Percentiles rank a stretch among this genome's conserved stretches.
Conservation (phyloP, 2,329 filamentous ascomycete genomes). For the Aspergillaceae sp. region DNA sequence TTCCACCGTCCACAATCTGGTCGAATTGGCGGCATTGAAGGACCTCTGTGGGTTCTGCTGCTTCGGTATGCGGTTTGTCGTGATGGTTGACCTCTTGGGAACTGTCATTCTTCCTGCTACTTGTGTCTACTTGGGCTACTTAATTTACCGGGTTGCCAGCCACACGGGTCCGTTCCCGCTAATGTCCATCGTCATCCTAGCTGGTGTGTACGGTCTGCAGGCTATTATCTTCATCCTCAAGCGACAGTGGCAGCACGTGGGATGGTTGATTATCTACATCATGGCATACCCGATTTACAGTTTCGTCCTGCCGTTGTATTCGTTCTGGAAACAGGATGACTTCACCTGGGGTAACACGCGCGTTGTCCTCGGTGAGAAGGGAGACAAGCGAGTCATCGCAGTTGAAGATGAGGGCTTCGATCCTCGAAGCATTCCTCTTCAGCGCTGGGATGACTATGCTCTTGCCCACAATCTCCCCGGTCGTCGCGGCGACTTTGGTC, state of each 20-base stretch:
- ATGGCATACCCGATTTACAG: slow-evolving; percentile 92
- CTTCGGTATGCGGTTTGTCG: slow-evolving; percentile 95
- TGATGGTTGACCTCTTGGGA: slow-evolving; percentile 87
- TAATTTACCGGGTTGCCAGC: slow-evolving; percentile 70
- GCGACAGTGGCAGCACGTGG: slow-evolving; percentile 94
- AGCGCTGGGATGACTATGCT: slow-evolving; percentile 97
- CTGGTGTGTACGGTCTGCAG: slow-evolving; percentile 88
- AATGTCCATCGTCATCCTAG: slow-evolving; percentile 83
- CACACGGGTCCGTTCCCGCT: slow-evolving; percentile 67
- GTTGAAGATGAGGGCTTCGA: slow-evolving; percentile 79
- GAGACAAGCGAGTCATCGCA: slow-evolving; percentile 80
- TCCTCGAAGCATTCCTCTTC: slow-evolving; percentile 82
- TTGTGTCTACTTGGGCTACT: slow-evolving; percentile 74
- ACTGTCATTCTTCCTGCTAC: slow-evolving; percentile 88
- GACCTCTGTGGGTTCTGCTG: slow-evolving; percentile 98
- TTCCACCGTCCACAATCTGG: slow-evolving; percentile 93
- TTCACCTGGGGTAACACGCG: slow-evolving; percentile 98
- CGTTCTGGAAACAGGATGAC: slow-evolving; percentile 99
- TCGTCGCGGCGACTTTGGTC: slow-evolving; percentile 61
- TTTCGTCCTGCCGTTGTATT: slow-evolving; percentile 84
- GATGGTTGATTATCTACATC: slow-evolving; percentile 99
- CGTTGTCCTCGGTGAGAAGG: slow-evolving; percentile 91
- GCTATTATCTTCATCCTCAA: slow-evolving; percentile 94
- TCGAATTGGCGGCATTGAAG: slow-evolving; percentile 78
- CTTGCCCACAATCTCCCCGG: slow-evolving; percentile 78